phyloP scores from a whole-genome alignment of 2,329 filamentous ascomycete genomes.

The Stachybotrys elegans region DNA sequence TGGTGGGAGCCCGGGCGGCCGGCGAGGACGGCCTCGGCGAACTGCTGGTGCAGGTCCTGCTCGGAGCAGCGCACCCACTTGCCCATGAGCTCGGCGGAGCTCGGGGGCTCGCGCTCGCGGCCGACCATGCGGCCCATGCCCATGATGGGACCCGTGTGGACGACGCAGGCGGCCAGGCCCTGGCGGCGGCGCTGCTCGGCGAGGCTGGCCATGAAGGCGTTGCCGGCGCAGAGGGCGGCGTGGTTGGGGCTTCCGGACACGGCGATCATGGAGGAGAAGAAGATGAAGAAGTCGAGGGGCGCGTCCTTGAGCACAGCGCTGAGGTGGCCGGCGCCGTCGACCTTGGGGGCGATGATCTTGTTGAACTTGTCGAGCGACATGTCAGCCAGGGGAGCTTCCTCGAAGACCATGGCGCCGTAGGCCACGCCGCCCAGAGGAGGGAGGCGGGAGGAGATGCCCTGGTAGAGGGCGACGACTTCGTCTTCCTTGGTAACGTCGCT shows the following conservation, averaged over 20 bases:
- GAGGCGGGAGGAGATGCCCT: constrained; percentile 14
- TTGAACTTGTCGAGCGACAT: constrained; percentile 23
- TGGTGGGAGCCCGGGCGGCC: neutral
- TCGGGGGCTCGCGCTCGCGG: constrained; percentile 3
- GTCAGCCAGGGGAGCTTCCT: constrained; percentile 26
- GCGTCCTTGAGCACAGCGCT: constrained; percentile 22
- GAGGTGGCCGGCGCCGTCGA: constrained; percentile 26
- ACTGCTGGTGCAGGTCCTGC: constrained; percentile 21
- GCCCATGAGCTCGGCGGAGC: constrained; percentile 2
- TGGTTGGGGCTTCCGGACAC: constrained; percentile 32
- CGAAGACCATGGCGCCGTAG: constrained; percentile 39
- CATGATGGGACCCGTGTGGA: constrained; percentile 32
- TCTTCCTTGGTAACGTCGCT: constrained; percentile 9
- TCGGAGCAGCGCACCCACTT: constrained; percentile 18
- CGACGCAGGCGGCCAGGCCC: constrained; percentile 29
- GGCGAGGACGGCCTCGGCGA: constrained; percentile 17
- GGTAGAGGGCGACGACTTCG: constrained; percentile 5
- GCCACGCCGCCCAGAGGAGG: constrained; percentile 35
- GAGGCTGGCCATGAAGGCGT: constrained; percentile 29
- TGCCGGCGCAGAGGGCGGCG: constrained; percentile 30
- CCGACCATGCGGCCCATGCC: constrained; percentile 36
- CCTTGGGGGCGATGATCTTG: constrained; percentile 28
- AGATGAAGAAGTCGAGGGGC: constrained; percentile 34
- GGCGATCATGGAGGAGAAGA: constrained; percentile 30
- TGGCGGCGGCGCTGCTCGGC: constrained; percentile 17